Evolutionary conservation across 2,329 filamentous ascomycete genomes (phyloP).

Genomic region (Penicillium sp.): DNA sequence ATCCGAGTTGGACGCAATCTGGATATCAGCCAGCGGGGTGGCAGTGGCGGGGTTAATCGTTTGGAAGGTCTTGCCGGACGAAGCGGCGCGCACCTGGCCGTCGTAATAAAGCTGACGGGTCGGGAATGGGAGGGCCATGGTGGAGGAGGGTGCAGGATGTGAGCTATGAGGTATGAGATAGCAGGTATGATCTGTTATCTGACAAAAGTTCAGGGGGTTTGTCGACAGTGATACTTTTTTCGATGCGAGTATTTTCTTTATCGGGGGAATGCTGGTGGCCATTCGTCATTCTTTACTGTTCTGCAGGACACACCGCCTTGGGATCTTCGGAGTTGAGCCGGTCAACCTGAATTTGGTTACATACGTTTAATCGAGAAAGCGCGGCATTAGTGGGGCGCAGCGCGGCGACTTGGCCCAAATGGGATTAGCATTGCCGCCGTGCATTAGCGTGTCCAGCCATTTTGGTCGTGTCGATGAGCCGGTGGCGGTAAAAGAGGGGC

Average conservation of each 20-base stretch:
- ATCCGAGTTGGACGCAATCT: conserved; percentile 67
- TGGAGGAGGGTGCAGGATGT: not conserved
- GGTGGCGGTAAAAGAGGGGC: conserved; percentile 3
- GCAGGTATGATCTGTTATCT: not conserved
- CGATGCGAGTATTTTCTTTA: not conserved
- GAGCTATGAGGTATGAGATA: too few species aligned
- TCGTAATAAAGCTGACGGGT: conserved; percentile 73
- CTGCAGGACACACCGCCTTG: conserved; percentile 2
- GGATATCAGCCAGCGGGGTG: conserved; percentile 69
- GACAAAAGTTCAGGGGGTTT: not conserved
- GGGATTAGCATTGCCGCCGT: conserved; percentile 9
- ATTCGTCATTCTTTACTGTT: not conserved
- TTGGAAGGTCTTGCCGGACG: conserved; percentile 66
- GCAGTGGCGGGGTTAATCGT: conserved; percentile 75
- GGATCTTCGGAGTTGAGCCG: not conserved
- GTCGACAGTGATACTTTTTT: not conserved
- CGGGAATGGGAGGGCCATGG: conserved; percentile 48
- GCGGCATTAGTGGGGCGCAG: not conserved
- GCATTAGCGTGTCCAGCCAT: conserved; percentile 3
- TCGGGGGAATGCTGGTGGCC: not conserved
- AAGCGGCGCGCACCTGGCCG: conserved; percentile 67
- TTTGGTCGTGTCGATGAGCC: not conserved
- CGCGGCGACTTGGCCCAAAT: conserved; percentile 4
- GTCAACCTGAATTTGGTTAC: not conserved
- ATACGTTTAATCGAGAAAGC: not conserved